A percentile compares a stretch with the other conserved stretches of the same genome.
phyloP scores from a whole-genome alignment of 73 alveolate genomes.

The Tetrahymena thermophila region DNA sequence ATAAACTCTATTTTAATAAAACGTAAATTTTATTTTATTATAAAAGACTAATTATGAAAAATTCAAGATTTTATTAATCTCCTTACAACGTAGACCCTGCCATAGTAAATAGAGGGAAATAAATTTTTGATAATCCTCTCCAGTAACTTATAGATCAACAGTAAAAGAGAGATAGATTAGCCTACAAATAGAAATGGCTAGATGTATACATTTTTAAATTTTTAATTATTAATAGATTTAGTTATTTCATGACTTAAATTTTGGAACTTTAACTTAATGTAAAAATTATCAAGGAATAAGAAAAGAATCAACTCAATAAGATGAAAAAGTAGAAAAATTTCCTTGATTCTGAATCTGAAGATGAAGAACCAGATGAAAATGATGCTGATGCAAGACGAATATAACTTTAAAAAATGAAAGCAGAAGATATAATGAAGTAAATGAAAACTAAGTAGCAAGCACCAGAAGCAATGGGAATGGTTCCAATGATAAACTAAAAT shows the following conservation, averaged over 20 bases:
- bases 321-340: neutral
- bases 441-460: constrained; percentile 9
- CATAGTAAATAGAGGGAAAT: constrained; percentile 4
- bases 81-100: constrained; percentile 41
- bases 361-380: neutral
- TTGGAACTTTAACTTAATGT: no score
- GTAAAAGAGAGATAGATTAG: constrained; percentile 12
- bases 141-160: constrained; percentile 20
- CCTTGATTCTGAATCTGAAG: neutral
- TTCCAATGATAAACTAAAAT: constrained; percentile 3
- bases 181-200: constrained; percentile 24
- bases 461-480: constrained; percentile 27
- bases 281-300: constrained; percentile 5
- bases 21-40: neutral
- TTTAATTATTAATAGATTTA: no score
- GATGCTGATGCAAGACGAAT: neutral
- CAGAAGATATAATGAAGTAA: constrained; percentile 19
- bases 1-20: neutral
- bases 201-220: neutral
- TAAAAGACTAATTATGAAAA: neutral
- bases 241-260: no score
- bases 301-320: neutral
- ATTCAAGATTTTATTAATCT: constrained; percentile 31
- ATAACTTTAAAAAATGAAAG: constrained; percentile 20
- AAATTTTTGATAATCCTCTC: constrained; percentile 6